Conservation (phyloP, 73 alveolate genomes). For the Uronychia setigera region DNA sequence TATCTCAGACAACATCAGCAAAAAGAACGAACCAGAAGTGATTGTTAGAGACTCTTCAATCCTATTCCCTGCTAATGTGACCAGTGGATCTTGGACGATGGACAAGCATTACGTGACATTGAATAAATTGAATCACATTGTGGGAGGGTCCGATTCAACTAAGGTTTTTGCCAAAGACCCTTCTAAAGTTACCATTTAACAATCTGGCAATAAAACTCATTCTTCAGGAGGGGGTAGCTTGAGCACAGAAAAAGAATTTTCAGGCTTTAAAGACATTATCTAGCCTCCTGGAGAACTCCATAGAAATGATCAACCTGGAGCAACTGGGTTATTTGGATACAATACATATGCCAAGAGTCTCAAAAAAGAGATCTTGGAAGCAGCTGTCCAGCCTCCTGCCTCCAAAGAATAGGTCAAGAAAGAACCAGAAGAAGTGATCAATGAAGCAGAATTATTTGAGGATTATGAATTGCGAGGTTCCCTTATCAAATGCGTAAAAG, state of each 20-base stretch:
- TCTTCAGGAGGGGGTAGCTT: too few species aligned
- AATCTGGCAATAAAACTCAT: not conserved
- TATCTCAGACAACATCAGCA: conserved; percentile 48
- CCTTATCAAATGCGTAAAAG: conserved; percentile 25
- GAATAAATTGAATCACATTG: conserved; percentile 41
- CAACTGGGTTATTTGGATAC: too few species aligned
- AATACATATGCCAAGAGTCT: too few species aligned
- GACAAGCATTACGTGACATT: conserved; percentile 66
- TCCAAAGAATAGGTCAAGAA: not conserved
- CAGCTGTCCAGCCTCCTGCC: too few species aligned
- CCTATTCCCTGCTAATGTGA: conserved; percentile 62
- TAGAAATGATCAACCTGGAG: not conserved
- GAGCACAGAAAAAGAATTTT: not conserved
- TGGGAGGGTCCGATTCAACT: conserved; percentile 40
- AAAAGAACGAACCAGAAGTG: conserved; percentile 79
- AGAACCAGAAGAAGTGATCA: not conserved
- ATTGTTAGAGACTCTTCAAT: conserved; percentile 75
- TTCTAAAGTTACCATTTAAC: not conserved
- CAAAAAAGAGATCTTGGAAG: too few species aligned
- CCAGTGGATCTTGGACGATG: conserved; percentile 80
- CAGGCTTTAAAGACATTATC: not conserved
- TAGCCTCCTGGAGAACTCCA: not conserved
- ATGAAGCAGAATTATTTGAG: conserved; percentile 27
- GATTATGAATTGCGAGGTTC: conserved; percentile 31
- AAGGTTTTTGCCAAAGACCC: conserved; percentile 71